Conservation (phyloP, 1,139 yeast genomes). For the Hyphopichia khmerensis region DNA sequence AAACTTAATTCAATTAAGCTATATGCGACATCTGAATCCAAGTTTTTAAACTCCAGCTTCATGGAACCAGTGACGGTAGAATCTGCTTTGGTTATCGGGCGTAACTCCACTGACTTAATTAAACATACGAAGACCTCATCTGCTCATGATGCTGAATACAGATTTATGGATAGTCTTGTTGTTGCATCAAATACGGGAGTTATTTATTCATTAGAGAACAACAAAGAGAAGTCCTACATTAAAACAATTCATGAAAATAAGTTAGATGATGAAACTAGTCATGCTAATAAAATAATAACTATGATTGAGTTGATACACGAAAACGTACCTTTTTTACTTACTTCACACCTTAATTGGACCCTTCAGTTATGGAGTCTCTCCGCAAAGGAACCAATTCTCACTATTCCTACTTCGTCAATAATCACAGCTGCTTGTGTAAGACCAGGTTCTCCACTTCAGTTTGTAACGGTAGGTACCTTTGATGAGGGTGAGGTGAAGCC, state of each 20-base stretch:
- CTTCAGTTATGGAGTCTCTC: conserved; percentile 22
- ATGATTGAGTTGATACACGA: conserved; percentile 8
- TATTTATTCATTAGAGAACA: conserved; percentile 37
- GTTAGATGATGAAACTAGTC: conserved; percentile 1
- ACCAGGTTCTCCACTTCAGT: conserved; percentile 42
- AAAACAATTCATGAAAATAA: conserved; percentile 21
- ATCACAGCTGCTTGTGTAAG: conserved; percentile 43
- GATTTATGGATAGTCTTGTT: conserved; percentile 31
- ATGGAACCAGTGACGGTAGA: neutral
- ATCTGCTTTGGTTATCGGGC: neutral
- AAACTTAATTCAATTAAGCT: conserved; percentile 19
- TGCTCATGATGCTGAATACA: conserved; percentile 20
- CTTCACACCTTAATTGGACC: conserved; percentile 33
- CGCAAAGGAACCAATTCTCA: conserved; percentile 14
- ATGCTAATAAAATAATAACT: conserved; percentile 10
- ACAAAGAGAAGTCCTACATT: conserved; percentile 26
- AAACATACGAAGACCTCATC: conserved; percentile 25
- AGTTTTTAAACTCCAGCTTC: neutral
- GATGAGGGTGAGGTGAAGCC: conserved; percentile 23
- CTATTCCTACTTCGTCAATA: conserved; percentile 36
- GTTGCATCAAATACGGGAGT: conserved; percentile 49
- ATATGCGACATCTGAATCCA: conserved; percentile 4
- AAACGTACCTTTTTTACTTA: conserved; percentile 12
- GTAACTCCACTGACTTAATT: conserved; percentile 41
- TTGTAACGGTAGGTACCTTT: conserved; percentile 47